Conservation (phyloP, 2,329 filamentous ascomycete genomes). For the Microdochium paspali region DNA sequence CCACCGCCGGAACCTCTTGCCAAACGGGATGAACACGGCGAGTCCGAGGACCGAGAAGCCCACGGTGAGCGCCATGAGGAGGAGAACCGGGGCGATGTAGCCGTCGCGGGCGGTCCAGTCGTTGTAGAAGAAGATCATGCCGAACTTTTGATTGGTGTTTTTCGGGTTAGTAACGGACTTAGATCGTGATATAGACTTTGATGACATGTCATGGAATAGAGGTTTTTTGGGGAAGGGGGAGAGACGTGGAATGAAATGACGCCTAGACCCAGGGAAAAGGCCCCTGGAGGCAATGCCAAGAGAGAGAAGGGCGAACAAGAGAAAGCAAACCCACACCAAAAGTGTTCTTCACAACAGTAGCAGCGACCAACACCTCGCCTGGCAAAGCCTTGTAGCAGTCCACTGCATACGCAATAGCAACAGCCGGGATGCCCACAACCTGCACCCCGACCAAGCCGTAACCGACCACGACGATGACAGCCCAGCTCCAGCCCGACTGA, state of each 20-base stretch:
- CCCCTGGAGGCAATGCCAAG: background rate
- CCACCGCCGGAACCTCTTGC: slow-evolving; percentile 18
- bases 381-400: slow-evolving; percentile 55
- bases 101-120: slow-evolving; percentile 14
- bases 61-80: slow-evolving; percentile 16
- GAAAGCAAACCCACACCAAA: slow-evolving; percentile 21
- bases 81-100: slow-evolving; percentile 14
- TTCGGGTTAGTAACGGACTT: too few species aligned
- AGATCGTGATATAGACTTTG: too few species aligned
- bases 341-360: slow-evolving; percentile 54
- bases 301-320: background rate
- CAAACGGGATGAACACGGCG: slow-evolving; percentile 14
- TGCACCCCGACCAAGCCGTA: slow-evolving; percentile 24
- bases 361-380: slow-evolving; percentile 49
- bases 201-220: too few species aligned
- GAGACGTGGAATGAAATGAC: too few species aligned
- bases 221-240: too few species aligned
- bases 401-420: slow-evolving; percentile 47
- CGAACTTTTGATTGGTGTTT: slow-evolving; percentile 11
- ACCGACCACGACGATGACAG: slow-evolving; percentile 32
- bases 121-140: slow-evolving; percentile 19
- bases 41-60: slow-evolving; percentile 16
- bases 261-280: too few species aligned
- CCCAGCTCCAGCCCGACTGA: slow-evolving; percentile 34
- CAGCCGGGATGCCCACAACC: slow-evolving; percentile 42